Conservation (phyloP, 208 protist species). For the Strigomonas culicis region DNA sequence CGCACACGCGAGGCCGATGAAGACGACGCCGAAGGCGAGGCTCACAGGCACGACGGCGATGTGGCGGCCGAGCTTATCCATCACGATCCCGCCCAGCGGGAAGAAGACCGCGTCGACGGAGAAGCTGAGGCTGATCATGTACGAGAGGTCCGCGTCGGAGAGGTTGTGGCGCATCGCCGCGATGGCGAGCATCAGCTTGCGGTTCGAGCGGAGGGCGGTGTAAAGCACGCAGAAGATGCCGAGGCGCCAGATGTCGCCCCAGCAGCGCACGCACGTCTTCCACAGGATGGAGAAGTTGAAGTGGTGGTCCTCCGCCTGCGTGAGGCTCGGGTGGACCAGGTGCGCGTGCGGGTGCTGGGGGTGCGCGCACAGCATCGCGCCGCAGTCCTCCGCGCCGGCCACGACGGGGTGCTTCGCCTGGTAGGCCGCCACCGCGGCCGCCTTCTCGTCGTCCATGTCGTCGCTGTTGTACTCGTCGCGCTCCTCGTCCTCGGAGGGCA, state of each 20-base stretch:
- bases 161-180: constrained; percentile 56
- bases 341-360: neutral
- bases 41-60: constrained; percentile 55
- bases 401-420: constrained; percentile 2
- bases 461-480: neutral
- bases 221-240: constrained; percentile 72
- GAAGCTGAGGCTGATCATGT: constrained; percentile 69
- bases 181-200: constrained; percentile 79
- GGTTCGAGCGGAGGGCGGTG: constrained; percentile 61
- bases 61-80: constrained; percentile 57
- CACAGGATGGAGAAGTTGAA: constrained; percentile 30
- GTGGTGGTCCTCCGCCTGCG: constrained; percentile 18
- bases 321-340: constrained; percentile 19
- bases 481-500: constrained; percentile 5
- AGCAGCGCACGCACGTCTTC: constrained; percentile 47
- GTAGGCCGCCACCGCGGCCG: neutral
- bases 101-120: constrained; percentile 65
- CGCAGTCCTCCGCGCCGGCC: constrained; percentile 14
- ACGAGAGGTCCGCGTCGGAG: constrained; percentile 61
- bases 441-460: neutral
- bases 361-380: neutral
- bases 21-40: constrained; percentile 46
- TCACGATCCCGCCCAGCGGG: constrained; percentile 70
- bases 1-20: constrained; percentile 46
- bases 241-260: constrained; percentile 66